A percentile compares a stretch with the other conserved stretches of the same genome.
Conservation (phyloP, 2,329 filamentous ascomycete species). For the Phyllosticta citribraziliensis region DNA sequence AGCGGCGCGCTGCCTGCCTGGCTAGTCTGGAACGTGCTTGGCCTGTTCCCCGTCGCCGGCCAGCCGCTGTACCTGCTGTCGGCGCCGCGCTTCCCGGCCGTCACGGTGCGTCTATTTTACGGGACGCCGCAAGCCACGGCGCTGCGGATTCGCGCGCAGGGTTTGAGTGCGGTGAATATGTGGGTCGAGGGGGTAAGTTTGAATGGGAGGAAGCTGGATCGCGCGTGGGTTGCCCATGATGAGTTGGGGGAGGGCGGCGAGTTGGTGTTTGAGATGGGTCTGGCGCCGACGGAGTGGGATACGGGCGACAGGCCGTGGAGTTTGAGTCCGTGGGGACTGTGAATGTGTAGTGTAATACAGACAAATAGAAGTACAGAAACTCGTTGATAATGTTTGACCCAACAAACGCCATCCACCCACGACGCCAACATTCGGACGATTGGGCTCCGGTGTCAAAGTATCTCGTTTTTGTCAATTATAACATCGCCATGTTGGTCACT, state of each 20-base stretch:
- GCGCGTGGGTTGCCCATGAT: constrained; percentile 12
- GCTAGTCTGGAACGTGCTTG: constrained; percentile 42
- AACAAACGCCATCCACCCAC: no score
- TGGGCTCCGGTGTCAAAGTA: no score
- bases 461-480: no score
- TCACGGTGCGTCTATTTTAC: constrained; percentile 14
- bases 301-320: constrained; percentile 12
- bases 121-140: constrained; percentile 10
- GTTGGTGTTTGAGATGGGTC: constrained; percentile 14
- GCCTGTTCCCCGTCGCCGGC: constrained; percentile 39
- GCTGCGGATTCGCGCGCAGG: constrained; percentile 11
- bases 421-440: no score
- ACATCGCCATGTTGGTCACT: no score
- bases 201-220: constrained; percentile 11
- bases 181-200: constrained; percentile 14
- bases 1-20: constrained; percentile 41
- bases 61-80: constrained; percentile 39
- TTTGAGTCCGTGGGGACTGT: neutral
- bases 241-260: constrained; percentile 12
- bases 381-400: no score
- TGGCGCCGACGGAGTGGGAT: constrained; percentile 12
- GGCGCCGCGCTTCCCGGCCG: constrained; percentile 35
- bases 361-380: no score
- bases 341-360: no score
- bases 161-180: constrained; percentile 8